Conservation (phyloP, 1,284 basidiomycete species). For the Pulveroboletus sp. region DNA sequence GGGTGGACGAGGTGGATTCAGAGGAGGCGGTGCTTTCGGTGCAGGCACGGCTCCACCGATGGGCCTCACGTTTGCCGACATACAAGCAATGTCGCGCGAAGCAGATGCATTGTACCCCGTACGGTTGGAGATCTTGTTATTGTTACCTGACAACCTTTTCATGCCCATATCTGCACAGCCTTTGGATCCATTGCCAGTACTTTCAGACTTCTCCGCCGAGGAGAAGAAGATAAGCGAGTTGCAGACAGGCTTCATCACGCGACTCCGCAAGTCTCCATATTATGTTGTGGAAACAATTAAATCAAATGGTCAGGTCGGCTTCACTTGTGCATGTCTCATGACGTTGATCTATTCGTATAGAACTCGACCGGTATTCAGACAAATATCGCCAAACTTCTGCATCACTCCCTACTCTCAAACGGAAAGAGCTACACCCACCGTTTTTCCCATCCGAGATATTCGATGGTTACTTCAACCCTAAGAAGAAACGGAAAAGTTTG, state of each 20-base stretch:
- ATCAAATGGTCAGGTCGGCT: conserved; percentile 51
- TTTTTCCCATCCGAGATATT: conserved; percentile 80
- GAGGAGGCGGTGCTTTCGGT: conserved; percentile 55
- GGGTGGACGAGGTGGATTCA: conserved; percentile 56
- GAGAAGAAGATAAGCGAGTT: conserved; percentile 65
- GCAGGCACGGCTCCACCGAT: conserved; percentile 60
- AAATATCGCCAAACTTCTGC: conserved; percentile 67
- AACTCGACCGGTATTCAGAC: conserved; percentile 76
- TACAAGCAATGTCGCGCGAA: conserved; percentile 73
- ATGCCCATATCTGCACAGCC: conserved; percentile 43
- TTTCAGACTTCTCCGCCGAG: conserved; percentile 60
- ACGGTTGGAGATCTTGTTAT: conserved; percentile 38
- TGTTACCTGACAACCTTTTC: conserved; percentile 16
- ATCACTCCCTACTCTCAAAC: conserved; percentile 63
- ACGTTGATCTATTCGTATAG: conserved; percentile 39
- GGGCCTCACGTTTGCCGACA: conserved; percentile 77
- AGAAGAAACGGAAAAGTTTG: conserved; percentile 57
- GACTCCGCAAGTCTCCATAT: conserved; percentile 67
- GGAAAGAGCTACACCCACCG: conserved; percentile 65
- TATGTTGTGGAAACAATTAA: conserved; percentile 71
- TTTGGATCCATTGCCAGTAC: conserved; percentile 59
- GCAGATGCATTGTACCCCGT: conserved; percentile 77
- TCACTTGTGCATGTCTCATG: not conserved
- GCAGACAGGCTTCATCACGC: conserved; percentile 64
- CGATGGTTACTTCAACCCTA: conserved; percentile 76